Conservation (phyloP, 2,329 filamentous ascomycete genomes). For the Diaporthe citriasiana region DNA sequence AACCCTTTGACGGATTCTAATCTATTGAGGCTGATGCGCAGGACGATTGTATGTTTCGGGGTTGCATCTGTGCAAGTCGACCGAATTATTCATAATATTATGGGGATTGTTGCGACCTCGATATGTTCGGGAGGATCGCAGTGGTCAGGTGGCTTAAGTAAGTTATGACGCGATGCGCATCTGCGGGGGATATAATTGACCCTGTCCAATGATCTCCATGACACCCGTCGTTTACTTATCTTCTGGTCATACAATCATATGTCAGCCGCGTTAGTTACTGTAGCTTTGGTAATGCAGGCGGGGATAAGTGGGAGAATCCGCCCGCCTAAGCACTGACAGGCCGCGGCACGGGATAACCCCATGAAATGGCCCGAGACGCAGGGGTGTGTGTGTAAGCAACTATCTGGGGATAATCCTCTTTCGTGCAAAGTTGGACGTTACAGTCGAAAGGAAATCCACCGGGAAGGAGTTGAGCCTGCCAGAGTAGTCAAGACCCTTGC, state of each 20-base stretch:
- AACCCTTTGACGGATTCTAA: too few relatives aligned
- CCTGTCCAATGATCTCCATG: background rate
- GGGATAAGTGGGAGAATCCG: slow-evolving; percentile 5
- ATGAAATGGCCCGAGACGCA: background rate
- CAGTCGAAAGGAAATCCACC: too few relatives aligned
- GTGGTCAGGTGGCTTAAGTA: slow-evolving; percentile 7
- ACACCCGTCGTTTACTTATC: background rate
- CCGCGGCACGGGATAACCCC: background rate
- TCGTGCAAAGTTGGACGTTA: background rate
- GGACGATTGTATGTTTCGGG: too few relatives aligned
- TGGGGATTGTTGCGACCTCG: too few relatives aligned
- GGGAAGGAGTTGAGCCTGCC: background rate
- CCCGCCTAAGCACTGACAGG: background rate
- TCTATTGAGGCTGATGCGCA: too few relatives aligned
- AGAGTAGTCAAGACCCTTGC: background rate
- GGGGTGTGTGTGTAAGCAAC: slow-evolving; percentile 20
- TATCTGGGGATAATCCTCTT: background rate
- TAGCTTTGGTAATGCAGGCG: background rate
- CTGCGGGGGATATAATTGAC: background rate
- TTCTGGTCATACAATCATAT: background rate
- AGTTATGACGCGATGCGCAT: background rate
- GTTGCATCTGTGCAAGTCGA: too few relatives aligned
- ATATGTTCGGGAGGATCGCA: too few relatives aligned
- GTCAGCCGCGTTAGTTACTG: too few relatives aligned
- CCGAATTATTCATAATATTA: too few relatives aligned